Evolutionary conservation across 169 alveolate species (phyloP).

Genomic region (Babesia ovata): DNA sequence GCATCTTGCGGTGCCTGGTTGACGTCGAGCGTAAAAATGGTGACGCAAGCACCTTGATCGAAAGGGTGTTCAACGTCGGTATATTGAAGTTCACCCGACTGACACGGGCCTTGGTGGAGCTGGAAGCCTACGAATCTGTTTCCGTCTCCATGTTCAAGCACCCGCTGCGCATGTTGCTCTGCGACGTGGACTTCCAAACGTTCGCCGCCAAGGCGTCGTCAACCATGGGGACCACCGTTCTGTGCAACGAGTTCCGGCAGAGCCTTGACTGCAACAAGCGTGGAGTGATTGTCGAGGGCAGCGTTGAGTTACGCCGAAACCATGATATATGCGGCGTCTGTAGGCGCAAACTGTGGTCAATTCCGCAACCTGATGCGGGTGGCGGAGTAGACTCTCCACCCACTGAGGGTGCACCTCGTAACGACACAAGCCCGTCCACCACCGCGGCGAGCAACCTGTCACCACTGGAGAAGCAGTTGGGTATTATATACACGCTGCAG

Average conservation of each 20-base stretch:
- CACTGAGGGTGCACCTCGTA: background rate
- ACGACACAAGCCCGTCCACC: background rate
- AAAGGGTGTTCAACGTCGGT: conserved; percentile 49
- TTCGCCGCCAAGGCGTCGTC: conserved; percentile 42
- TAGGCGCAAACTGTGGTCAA: conserved; percentile 11
- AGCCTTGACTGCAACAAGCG: conserved; percentile 32
- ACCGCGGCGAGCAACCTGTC: conserved; percentile 34
- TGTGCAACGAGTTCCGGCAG: conserved; percentile 38
- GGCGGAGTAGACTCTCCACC: background rate
- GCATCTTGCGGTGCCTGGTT: conserved; percentile 20
- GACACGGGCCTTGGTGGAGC: conserved; percentile 34
- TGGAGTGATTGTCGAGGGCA: conserved; percentile 33
- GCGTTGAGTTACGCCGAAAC: background rate
- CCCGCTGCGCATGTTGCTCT: conserved; percentile 30
- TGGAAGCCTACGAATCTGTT: conserved; percentile 35
- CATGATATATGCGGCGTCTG: conserved; percentile 23
- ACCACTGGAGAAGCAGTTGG: conserved; percentile 47
- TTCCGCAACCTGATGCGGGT: background rate
- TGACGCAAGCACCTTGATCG: conserved; percentile 10
- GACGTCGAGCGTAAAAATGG: background rate
- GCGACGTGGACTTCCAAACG: conserved; percentile 49
- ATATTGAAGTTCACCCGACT: conserved; percentile 42
- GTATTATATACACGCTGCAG: conserved; percentile 30
- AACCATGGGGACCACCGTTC: conserved; percentile 29
- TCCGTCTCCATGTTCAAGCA: conserved; percentile 15